These are phyloP conservation scores for Combretum micranthum DNA, from an alignment of 345 rosid genomes.

Conservation along the genomic window DNA sequence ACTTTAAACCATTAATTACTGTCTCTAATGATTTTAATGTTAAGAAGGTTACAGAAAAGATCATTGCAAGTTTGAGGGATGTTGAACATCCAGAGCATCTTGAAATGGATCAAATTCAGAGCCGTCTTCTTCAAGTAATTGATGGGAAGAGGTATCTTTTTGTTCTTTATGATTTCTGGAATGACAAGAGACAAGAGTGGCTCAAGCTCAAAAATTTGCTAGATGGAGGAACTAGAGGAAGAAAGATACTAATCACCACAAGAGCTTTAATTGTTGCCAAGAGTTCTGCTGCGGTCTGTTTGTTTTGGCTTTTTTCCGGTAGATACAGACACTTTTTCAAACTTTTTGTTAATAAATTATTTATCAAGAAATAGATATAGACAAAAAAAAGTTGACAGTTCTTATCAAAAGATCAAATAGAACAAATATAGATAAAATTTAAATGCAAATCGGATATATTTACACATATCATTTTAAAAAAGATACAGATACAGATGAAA, in stretches of 20 bases:
- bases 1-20: conserved; percentile 1
- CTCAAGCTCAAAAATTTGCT: background rate
- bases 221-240: background rate
- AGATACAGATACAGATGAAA: no score
- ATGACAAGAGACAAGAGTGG: background rate
- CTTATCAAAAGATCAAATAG: no score
- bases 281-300: background rate
- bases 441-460: no score
- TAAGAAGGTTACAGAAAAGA: background rate
- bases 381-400: no score
- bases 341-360: no score
- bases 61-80: background rate
- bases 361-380: no score
- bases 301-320: no score
- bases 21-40: conserved; percentile 1
- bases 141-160: conserved; percentile 6
- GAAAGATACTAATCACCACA: conserved; percentile 5
- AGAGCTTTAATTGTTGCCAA: conserved; percentile 2
- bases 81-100: background rate
- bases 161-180: conserved; percentile 11
- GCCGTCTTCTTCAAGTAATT: background rate
- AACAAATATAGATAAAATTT: no score
- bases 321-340: no score
- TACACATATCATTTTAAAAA: no score
- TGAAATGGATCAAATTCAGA: conserved; percentile 1